Base-by-base conservation (phyloP, 352 stramenopile genomes). In the Pythium chondricola region DNA sequence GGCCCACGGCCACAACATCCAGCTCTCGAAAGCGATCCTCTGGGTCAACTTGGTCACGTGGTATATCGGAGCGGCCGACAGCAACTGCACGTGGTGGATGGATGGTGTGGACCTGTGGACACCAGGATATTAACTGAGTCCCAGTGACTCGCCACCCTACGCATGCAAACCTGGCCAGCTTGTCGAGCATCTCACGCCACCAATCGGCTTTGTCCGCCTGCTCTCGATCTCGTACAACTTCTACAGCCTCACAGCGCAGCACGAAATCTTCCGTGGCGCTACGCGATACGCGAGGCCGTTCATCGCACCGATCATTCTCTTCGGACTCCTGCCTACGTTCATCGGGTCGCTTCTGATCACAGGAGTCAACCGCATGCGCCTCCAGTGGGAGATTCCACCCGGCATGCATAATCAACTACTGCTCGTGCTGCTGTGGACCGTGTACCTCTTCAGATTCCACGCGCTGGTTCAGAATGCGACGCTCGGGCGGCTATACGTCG, bases 201-300 rank as follows among this genome's bases (percentile, higher is more conserved):
- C 48, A 6, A 21, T 57, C 31, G 54, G 45, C 2, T 22, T 53
- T 10, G 14, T 55, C 6, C 41, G 54, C 0, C 13, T 63, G 22
- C n/a, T 56, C 14, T 52, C 43, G 14, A 57, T 57, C 33, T 50
- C 33, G 20, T 63, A 63, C 48, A 63, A 56, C 36, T 48, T 63
- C 10, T 57, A 54, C 18, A 52, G 43, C n/a, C 31, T 63, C 42
- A 63, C 55, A 11, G 52, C 30, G 18, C 48, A 51, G 36, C 47
- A 50, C 26, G n/a, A 50, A 22, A 46, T 54, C n/a, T 20, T 49
- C 7, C 44, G 45, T 4, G 48, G 54, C 14, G 41, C 42, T 5
- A 63, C 54, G 2, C 44, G 47, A 0, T 57, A 50, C 17, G 43
- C 20, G 9, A 29, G n/a, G 5, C 27, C 43, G 3, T 57, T 52